Percentiles rank a stretch among this genome's conserved stretches.
These are phyloP conservation scores for Verticillium alfalfae DNA, from an alignment of 2,329 filamentous ascomycete genomes.

Conservation along the genomic window DNA sequence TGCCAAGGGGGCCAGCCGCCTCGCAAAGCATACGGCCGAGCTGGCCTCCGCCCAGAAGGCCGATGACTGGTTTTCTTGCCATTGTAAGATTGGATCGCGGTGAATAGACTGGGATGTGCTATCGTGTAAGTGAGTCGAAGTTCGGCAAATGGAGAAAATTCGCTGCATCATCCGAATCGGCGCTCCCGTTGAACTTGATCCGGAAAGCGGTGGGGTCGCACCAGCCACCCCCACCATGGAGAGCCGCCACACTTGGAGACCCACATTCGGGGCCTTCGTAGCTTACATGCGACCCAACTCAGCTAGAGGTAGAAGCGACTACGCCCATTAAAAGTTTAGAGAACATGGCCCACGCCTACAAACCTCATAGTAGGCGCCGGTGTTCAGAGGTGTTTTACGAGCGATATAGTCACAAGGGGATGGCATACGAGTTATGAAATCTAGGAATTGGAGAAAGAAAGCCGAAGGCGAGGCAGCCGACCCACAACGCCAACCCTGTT, in stretches of 20 bases:
- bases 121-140: neutral
- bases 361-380: neutral
- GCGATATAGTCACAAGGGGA: neutral
- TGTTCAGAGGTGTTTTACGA: neutral
- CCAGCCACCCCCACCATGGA: neutral
- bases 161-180: neutral
- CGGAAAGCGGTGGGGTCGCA: neutral
- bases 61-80: constrained; percentile 35
- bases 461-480: constrained; percentile 39
- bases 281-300: too few species aligned
- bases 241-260: neutral
- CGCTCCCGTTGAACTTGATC: neutral
- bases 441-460: constrained; percentile 2
- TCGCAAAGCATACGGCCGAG: constrained; percentile 92
- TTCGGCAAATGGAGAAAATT: neutral
- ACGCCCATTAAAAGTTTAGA: neutral
- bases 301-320: neutral
- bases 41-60: constrained; percentile 60
- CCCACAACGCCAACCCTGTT: constrained; percentile 42
- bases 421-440: neutral
- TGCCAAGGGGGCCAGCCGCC: constrained; percentile 68
- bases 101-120: neutral
- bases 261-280: too few species aligned
- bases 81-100: constrained; percentile 11
- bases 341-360: neutral